Evolutionary conservation across 129 eudicot species (phyloP).

Genomic region (Saussurea involucrata): DNA sequence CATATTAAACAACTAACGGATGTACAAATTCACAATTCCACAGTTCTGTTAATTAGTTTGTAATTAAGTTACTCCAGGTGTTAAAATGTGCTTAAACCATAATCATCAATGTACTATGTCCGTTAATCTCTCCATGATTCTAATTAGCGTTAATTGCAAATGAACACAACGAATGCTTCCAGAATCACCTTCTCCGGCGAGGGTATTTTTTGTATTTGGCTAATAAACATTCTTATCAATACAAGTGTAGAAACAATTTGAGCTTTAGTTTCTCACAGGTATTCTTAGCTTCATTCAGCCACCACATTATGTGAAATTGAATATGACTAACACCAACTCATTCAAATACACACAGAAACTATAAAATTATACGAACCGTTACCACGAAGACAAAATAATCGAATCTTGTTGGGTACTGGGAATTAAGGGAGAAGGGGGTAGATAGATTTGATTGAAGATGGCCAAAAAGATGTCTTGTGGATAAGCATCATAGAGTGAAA

Average conservation of each 20-base stretch:
- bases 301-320: background rate
- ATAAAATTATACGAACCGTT: background rate
- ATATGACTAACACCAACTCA: background rate
- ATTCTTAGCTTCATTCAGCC: background rate
- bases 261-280: background rate
- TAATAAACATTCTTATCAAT: conserved; percentile 17
- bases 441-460: conserved; percentile 21
- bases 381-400: background rate
- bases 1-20: background rate
- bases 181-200: background rate
- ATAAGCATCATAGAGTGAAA: conserved; percentile 2
- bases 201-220: background rate
- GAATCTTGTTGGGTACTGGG: background rate
- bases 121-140: background rate
- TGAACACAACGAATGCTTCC: background rate
- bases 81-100: background rate
- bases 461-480: conserved; percentile 9
- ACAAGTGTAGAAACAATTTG: background rate
- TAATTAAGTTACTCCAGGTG: background rate
- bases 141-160: background rate
- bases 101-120: background rate
- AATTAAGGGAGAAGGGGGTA: background rate
- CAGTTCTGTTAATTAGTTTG: background rate
- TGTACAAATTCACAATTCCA: background rate
- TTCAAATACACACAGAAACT: background rate